Base-by-base conservation (phyloP, 306 rosid genomes). In the apple (Malus domestica) region DNA sequence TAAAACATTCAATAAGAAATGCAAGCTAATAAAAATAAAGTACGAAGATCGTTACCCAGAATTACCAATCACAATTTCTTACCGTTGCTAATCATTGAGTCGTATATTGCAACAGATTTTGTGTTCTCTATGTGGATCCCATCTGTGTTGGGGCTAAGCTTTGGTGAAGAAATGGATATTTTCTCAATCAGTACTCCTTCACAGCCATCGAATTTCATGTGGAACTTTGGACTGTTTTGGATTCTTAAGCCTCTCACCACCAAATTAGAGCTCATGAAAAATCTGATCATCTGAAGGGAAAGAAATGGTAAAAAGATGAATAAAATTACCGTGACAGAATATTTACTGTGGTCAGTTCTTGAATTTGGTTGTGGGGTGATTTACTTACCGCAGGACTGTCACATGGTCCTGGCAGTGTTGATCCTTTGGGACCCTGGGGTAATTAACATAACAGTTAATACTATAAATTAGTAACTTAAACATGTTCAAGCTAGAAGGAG, bases 121-220 rank as follows among this genome's bases (percentile, higher is more conserved):
- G 97, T 89, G 86, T 87, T 79, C 79, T 89, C 97, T 11, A 95
- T 66, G 85, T 95, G 99, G 64, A 95, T 92, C 70, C 99, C 99
- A 80, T 95, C 99, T 4, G 97, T 95, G 65, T 95, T 95, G 30
- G 99, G 99, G 79, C 99, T 95, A 11, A 95, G 97, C 81, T 90
- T 89, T 0, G 99, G 99, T 1, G 99, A 88, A 71, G 93, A 92
- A 77, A 95, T 91, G 15, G 86, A 86, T 66, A 95, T 57, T 81
- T 77, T 69, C 3, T 95, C 87, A 15, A 95, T 90, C 3, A 78
- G 68, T 29, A 95, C 97, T 74, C 92, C 97, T 85, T 92, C 86
- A 65, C 97, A 95, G 13, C 97, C 99, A 35, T 95, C 96, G 16
- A 95, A 92, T 79, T 89, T 95, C 86, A 95, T 86, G 78, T 95